phyloP scores from a whole-genome alignment of 495 filamentous ascomycete genomes.

The Ramalina peruviana region DNA sequence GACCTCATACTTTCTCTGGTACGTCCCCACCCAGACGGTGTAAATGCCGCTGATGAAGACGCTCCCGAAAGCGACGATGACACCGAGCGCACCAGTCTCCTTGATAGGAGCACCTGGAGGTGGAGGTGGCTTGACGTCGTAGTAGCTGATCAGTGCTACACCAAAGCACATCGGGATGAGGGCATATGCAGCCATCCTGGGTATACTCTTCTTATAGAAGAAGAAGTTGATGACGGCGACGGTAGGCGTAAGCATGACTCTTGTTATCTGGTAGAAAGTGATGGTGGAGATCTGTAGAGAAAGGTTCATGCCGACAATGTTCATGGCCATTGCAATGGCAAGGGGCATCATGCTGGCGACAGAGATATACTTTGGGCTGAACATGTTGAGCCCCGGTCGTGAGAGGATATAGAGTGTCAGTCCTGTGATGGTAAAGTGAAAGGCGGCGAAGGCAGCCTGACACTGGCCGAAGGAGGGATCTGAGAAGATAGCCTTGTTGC shows the following conservation, averaged over 20 bases:
- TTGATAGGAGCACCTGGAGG: conserved; percentile 28
- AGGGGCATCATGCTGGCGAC: conserved; percentile 49
- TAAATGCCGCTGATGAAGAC: conserved; percentile 54
- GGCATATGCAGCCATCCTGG: conserved; percentile 27
- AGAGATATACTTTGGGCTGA: conserved; percentile 39
- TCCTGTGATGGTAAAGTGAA: conserved; percentile 61
- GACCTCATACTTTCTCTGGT: conserved; percentile 51
- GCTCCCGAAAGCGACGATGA: conserved; percentile 50
- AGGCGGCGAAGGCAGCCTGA: conserved; percentile 56
- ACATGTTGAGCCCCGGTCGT: conserved; percentile 45
- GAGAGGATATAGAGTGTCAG: conserved; percentile 51
- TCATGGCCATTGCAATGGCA: conserved; percentile 47
- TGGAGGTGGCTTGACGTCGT: conserved; percentile 44
- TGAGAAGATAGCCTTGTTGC: conserved; percentile 63
- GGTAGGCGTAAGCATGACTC: conserved; percentile 55
- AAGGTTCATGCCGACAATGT: conserved; percentile 63
- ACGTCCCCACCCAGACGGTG: conserved; percentile 54
- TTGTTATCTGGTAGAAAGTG: conserved; percentile 62
- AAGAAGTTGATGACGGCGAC: conserved; percentile 54
- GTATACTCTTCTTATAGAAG: conserved; percentile 47
- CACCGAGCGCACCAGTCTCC: conserved; percentile 39
- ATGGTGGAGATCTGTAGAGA: conserved; percentile 58
- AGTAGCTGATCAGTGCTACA: conserved; percentile 58
- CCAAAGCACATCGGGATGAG: conserved; percentile 53
- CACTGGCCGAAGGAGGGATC: conserved; percentile 48